A percentile compares a stretch with the other conserved stretches of the same genome.
These are phyloP conservation scores for Suhomyces chickasaworum DNA, from an alignment of 1,139 yeast genomes.

Conservation along the genomic window DNA sequence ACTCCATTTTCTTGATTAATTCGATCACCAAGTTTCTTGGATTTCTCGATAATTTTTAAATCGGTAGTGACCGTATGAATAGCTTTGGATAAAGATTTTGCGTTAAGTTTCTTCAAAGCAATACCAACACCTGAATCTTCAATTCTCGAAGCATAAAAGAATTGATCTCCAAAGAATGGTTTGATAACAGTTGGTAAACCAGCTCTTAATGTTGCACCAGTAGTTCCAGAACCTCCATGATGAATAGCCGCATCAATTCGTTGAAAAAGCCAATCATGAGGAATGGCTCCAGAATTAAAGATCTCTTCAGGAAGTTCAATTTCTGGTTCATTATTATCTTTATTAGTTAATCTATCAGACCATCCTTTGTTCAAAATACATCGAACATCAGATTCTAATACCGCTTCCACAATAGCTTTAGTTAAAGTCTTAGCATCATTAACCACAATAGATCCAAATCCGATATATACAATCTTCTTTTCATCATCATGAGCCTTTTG, in stretches of 20 bases:
- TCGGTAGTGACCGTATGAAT: slow-evolving; percentile 68
- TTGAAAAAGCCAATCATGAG: slow-evolving; percentile 95
- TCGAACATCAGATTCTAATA: slow-evolving; percentile 72
- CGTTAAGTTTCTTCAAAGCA: slow-evolving; percentile 66
- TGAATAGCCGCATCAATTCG: slow-evolving; percentile 92
- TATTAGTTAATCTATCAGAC: slow-evolving; percentile 68
- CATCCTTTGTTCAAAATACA: slow-evolving; percentile 93
- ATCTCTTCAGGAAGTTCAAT: slow-evolving; percentile 68
- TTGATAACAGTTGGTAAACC: slow-evolving; percentile 89
- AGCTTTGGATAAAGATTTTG: slow-evolving; percentile 64
- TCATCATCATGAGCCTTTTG: slow-evolving; percentile 57
- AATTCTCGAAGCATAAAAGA: slow-evolving; percentile 82
- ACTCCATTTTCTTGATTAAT: slow-evolving; percentile 81
- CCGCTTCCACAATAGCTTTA: slow-evolving; percentile 75
- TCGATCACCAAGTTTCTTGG: slow-evolving; percentile 59
- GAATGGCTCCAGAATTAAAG: slow-evolving; percentile 69
- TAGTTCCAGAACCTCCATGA: slow-evolving; percentile 97
- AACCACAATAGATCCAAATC: slow-evolving; percentile 95
- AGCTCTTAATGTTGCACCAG: slow-evolving; percentile 85
- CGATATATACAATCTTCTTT: slow-evolving; percentile 82
- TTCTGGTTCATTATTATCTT: slow-evolving; percentile 43
- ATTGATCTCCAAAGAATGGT: slow-evolving; percentile 97
- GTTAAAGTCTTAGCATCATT: slow-evolving; percentile 79
- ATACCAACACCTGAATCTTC: slow-evolving; percentile 92
- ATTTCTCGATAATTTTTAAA: slow-evolving; percentile 64